Conservation (phyloP, 2,329 filamentous ascomycete genomes). For the Xylaria sp. region DNA sequence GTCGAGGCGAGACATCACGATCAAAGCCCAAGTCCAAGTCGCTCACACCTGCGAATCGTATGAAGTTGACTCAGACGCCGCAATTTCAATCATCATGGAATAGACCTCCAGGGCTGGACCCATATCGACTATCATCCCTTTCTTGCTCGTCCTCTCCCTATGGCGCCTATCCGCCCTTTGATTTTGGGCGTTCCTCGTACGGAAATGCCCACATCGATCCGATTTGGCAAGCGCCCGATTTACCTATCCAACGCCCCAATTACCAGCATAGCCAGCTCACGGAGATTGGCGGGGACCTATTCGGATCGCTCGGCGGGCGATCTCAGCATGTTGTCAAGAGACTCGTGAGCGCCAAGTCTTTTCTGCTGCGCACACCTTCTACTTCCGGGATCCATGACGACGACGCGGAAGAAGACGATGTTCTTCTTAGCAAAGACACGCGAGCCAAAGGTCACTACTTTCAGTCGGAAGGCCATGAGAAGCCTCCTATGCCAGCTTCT, state of each 20-base stretch:
- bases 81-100: constrained; percentile 29
- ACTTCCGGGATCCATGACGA: constrained; percentile 21
- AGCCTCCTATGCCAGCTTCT: background rate
- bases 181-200: constrained; percentile 37
- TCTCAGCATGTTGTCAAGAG: constrained; percentile 32
- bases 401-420: constrained; percentile 45
- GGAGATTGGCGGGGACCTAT: constrained; percentile 20
- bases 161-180: constrained; percentile 38
- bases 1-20: constrained; percentile 35
- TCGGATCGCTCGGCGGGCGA: constrained; percentile 21
- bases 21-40: constrained; percentile 38
- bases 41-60: constrained; percentile 28
- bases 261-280: constrained; percentile 35
- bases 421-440: constrained; percentile 40
- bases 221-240: constrained; percentile 53
- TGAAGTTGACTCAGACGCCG: constrained; percentile 20
- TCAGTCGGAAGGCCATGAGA: constrained; percentile 15
- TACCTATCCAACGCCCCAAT: constrained; percentile 31
- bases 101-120: constrained; percentile 12
- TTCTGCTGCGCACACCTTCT: constrained; percentile 26
- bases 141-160: constrained; percentile 40
- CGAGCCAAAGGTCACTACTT: constrained; percentile 7
- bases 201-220: constrained; percentile 49
- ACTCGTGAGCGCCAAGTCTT: constrained; percentile 38
- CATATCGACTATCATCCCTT: constrained; percentile 40